A percentile compares a stretch with the other conserved stretches of the same genome.
Evolutionary conservation across 768 basidiomycete species (phyloP).

Genomic region (Tubosaeta sp.): DNA sequence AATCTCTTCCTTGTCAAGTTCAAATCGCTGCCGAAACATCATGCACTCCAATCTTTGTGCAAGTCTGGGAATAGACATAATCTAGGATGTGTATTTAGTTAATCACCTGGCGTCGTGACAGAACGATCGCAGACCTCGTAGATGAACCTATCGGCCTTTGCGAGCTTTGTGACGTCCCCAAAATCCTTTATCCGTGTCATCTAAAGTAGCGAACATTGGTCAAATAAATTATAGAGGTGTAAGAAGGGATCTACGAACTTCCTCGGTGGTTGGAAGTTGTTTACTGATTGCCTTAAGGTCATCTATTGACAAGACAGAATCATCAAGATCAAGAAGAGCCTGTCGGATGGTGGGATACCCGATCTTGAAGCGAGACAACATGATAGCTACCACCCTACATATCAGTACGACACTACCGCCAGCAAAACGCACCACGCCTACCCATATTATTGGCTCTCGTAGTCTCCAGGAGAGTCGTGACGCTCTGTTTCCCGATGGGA

Average conservation of each 20-base stretch:
- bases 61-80: conserved; percentile 74
- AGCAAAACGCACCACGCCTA: conserved; percentile 26
- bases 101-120: neutral
- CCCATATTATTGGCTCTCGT: conserved; percentile 83
- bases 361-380: conserved; percentile 75
- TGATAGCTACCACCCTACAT: conserved; percentile 53
- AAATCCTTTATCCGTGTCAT: conserved; percentile 63
- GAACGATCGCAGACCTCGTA: conserved; percentile 47
- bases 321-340: conserved; percentile 71
- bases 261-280: conserved; percentile 77
- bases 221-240: neutral
- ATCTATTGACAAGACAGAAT: conserved; percentile 63
- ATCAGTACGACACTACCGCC: neutral
- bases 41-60: conserved; percentile 73
- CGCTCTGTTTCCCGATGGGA: conserved; percentile 51
- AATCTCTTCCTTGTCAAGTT: conserved; percentile 79
- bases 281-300: conserved; percentile 70
- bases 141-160: conserved; percentile 84
- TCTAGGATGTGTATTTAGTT: conserved; percentile 40
- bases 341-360: conserved; percentile 60
- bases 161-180: conserved; percentile 66
- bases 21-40: conserved; percentile 78
- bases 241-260: conserved; percentile 41
- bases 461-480: conserved; percentile 73
- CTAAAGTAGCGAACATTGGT: conserved; percentile 32